A percentile compares a stretch with the other conserved stretches of the same genome.
phyloP scores from a whole-genome alignment of 371 early-diverging fungal species.

The Mucor lusitanicus region DNA sequence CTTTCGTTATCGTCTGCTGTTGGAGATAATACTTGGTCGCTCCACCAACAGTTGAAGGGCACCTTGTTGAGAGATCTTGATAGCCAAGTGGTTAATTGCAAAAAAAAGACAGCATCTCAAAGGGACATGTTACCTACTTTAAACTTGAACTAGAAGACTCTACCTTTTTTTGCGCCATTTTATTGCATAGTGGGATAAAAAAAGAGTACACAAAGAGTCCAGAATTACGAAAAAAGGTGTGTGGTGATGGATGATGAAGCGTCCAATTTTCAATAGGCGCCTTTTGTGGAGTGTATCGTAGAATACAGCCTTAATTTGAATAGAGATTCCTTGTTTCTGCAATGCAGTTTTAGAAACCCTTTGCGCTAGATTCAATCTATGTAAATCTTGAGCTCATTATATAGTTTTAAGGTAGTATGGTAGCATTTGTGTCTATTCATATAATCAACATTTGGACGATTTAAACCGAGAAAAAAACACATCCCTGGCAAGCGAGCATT shows the following conservation, averaged over 20 bases:
- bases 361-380: too few relatives aligned
- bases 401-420: too few relatives aligned
- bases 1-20: slow-evolving; percentile 1
- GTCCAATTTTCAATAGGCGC: not conserved
- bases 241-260: not conserved
- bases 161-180: slow-evolving; percentile 15
- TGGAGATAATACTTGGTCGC: slow-evolving; percentile 13
- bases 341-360: not conserved
- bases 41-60: slow-evolving; percentile 20
- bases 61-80: not conserved
- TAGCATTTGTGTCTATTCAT: too few relatives aligned
- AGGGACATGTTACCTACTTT: not conserved
- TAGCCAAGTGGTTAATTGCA: too few relatives aligned
- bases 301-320: not conserved
- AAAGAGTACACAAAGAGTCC: not conserved
- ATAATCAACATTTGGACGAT: too few relatives aligned
- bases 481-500: too few relatives aligned
- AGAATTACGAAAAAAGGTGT: not conserved
- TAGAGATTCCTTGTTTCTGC: not conserved
- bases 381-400: too few relatives aligned
- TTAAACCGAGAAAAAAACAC: too few relatives aligned
- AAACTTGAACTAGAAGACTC: not conserved
- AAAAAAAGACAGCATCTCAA: too few relatives aligned
- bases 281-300: not conserved
- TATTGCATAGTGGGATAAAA: slow-evolving; percentile 2